A percentile compares a stretch with the other conserved stretches of the same genome.
Evolutionary conservation across 1,284 basidiomycete genomes (phyloP).

Genomic region (Ganoderma boninense): DNA sequence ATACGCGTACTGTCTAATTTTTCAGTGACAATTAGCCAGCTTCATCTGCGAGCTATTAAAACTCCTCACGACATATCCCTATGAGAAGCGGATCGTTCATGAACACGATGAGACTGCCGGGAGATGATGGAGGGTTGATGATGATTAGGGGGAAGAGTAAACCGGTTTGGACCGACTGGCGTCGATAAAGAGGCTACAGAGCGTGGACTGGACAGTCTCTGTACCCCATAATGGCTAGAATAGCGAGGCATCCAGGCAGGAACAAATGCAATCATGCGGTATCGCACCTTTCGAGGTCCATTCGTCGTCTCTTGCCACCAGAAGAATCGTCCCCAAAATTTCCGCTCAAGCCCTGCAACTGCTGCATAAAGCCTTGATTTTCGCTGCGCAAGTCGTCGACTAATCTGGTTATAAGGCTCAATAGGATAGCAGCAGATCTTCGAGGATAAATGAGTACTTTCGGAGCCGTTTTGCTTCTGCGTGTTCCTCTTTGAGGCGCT

Average conservation of each 20-base stretch:
- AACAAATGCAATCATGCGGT: background rate
- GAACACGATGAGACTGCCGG: conserved; percentile 32
- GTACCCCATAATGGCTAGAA: conserved; percentile 37
- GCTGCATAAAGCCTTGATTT: conserved; percentile 55
- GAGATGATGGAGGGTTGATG: conserved; percentile 53
- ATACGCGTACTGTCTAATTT: conserved; percentile 67
- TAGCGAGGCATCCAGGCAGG: background rate
- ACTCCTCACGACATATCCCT: conserved; percentile 18
- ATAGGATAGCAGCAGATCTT: conserved; percentile 4
- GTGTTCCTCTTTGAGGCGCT: conserved; percentile 49
- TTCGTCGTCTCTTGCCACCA: conserved; percentile 68
- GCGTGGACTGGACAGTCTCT: conserved; percentile 64
- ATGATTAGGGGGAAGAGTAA: conserved; percentile 66
- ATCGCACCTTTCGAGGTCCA: conserved; percentile 53
- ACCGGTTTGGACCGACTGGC: conserved; percentile 60
- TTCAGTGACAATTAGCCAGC: background rate
- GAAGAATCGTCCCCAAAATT: conserved; percentile 47
- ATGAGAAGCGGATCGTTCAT: background rate
- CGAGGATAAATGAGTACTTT: conserved; percentile 51
- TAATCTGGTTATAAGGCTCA: conserved; percentile 13
- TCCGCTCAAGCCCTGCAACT: conserved; percentile 40
- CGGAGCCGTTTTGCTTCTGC: conserved; percentile 57
- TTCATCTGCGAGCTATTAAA: background rate
- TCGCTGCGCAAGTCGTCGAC: conserved; percentile 60
- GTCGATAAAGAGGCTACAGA: conserved; percentile 54